phyloP scores from a whole-genome alignment of 306 rosid species.

The Acacia acuminata region DNA sequence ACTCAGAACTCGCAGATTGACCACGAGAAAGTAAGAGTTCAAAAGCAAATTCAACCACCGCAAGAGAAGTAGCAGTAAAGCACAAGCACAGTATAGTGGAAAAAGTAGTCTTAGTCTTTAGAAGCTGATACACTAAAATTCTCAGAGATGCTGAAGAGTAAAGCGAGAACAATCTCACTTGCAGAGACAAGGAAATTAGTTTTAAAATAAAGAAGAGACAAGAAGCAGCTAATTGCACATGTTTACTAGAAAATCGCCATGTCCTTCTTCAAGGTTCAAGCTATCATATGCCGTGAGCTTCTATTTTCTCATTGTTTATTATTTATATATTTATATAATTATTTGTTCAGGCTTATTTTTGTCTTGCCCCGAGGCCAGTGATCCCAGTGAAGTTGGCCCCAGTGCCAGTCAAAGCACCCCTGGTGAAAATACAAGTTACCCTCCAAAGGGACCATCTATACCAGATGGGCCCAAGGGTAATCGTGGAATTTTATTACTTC shows the following conservation, averaged over 20 bases:
- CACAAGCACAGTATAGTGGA: constrained; percentile 7
- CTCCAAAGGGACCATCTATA: background rate
- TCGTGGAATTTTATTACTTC: background rate
- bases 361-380: background rate
- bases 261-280: constrained; percentile 18
- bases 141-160: background rate
- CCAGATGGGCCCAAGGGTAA: background rate
- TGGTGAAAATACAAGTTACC: background rate
- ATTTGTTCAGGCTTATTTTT: background rate
- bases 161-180: background rate
- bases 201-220: constrained; percentile 27
- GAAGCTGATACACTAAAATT: background rate
- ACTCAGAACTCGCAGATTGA: constrained; percentile 28
- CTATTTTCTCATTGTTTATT: background rate
- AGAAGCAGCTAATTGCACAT: constrained; percentile 27
- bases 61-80: constrained; percentile 33
- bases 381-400: background rate
- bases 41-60: constrained; percentile 30
- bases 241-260: constrained; percentile 29
- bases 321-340: background rate
- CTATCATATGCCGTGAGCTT: constrained; percentile 3
- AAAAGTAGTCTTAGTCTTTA: constrained; percentile 17
- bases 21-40: constrained; percentile 29
- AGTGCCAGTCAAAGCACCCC: background rate
- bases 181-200: background rate